Conservation (phyloP, 192 early-diverging fungal species). For the Backusella tarrabulga region DNA sequence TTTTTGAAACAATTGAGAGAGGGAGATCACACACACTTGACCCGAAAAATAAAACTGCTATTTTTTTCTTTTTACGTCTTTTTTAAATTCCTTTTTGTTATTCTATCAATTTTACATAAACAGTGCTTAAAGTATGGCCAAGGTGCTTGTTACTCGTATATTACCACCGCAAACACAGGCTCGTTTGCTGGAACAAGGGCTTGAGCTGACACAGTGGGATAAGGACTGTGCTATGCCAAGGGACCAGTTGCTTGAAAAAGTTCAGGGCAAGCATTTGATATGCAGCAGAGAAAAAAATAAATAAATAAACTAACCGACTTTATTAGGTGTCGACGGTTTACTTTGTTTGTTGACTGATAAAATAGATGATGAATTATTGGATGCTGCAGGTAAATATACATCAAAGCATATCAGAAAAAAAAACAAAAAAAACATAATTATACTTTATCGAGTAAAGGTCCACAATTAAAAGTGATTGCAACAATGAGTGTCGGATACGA, state of each 20-base stretch:
- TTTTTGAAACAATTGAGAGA: background rate
- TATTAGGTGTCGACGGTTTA: conserved; percentile 51
- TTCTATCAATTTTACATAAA: background rate
- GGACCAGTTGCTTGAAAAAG: conserved; percentile 43
- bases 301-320: background rate
- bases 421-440: too few species aligned
- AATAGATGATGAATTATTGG: conserved; percentile 67
- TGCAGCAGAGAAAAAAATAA: background rate
- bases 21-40: background rate
- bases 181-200: conserved; percentile 15
- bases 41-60: background rate
- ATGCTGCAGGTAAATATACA: conserved; percentile 50
- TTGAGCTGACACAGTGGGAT: conserved; percentile 59
- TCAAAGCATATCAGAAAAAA: background rate
- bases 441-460: conserved; percentile 20
- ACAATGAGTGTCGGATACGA: conserved; percentile 85
- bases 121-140: background rate
- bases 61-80: background rate
- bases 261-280: conserved; percentile 33
- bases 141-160: conserved; percentile 31
- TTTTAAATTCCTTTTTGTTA: background rate
- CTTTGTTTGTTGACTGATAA: conserved; percentile 72
- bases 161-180: conserved; percentile 32
- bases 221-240: conserved; percentile 49
- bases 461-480: conserved; percentile 66